Evolutionary conservation across 148 eudicot genomes (phyloP), one percentile per base, ranked within the genome.

Genomic region (Heliosperma pusillum): DNA sequence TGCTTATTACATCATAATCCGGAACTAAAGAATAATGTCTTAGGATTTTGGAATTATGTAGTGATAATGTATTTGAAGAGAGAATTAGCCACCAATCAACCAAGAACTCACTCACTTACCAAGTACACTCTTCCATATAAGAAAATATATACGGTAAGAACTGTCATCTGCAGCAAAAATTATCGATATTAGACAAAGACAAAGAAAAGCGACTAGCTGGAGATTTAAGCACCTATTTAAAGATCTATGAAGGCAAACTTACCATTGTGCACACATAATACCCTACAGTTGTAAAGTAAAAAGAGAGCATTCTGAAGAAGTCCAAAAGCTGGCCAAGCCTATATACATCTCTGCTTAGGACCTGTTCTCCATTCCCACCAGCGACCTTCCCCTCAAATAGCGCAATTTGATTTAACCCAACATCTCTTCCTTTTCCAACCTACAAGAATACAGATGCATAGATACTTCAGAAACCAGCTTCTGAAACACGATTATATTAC

Each of bases 381-480:
- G 99, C 97, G 50, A 95, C 99, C 81, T 95, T 95, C 55, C 99
- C 99, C 87, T 95, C 97, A 79, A 95, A 95, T 30, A 95, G 87
- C 66, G 99, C 99, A 82, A 95, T 95, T 80, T 95, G 99, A 82
- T 95, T 95, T 76, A 95, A 77, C 75, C 97, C 97, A 77, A 92
- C 99, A 85, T 95, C 99, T 83, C 99, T 90, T 78, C 97, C 97
- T 69, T 95, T 95, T 67, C 99, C 97, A 83, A 95, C 99, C 99
- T 92, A 72, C 77, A 83, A 42, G 69, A 57, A 79, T 44, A 56
- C 8, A 55, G 52, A 77, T 20, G 47, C 10, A 33, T 62, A 65
- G 56, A 47, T 10, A 65, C 53, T 70, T 40, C 70, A 66, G 47
- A 22, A 47, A n/a, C 20, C 58, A 24, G 58, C 33, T 45, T 25